These are phyloP conservation scores for Bryoerythrophyllum caledonicum DNA, from an alignment of 225 moss, liverwort and hornwort genomes.

Conservation along the genomic window DNA sequence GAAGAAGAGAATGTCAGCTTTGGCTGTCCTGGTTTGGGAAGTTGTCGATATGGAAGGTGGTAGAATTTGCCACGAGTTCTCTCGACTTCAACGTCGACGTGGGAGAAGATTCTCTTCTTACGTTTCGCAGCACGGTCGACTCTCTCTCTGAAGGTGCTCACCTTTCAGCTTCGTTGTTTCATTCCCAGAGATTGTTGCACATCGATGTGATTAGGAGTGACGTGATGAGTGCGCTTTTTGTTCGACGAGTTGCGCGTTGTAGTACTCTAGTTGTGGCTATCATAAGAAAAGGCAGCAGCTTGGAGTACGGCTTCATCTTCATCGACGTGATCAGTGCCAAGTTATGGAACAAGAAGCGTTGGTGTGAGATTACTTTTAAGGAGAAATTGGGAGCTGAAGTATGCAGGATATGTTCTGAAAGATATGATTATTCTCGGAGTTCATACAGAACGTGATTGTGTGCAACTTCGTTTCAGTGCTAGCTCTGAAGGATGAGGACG, in stretches of 20 bases:
- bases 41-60: not conserved
- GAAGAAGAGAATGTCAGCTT: not conserved
- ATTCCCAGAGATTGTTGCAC: not conserved
- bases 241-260: not conserved
- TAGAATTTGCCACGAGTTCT: not conserved
- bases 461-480: not conserved
- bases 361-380: too few species aligned
- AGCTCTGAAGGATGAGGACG: not conserved
- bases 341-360: too few species aligned
- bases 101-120: not conserved
- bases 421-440: too few species aligned
- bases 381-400: not conserved
- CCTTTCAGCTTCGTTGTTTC: not conserved
- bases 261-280: not conserved
- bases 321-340: too few species aligned
- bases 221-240: not conserved
- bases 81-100: not conserved
- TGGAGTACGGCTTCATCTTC: too few species aligned
- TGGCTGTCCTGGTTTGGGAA: not conserved
- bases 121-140: not conserved
- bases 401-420: not conserved
- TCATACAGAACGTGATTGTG: too few species aligned
- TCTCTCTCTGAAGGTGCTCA: conserved; percentile 7
- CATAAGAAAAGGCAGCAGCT: too few species aligned
- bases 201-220: not conserved